Evolutionary conservation across 352 stramenopile genomes (phyloP), one percentile per base, ranked within the genome.

Genomic region (Phytophthora sp.): DNA sequence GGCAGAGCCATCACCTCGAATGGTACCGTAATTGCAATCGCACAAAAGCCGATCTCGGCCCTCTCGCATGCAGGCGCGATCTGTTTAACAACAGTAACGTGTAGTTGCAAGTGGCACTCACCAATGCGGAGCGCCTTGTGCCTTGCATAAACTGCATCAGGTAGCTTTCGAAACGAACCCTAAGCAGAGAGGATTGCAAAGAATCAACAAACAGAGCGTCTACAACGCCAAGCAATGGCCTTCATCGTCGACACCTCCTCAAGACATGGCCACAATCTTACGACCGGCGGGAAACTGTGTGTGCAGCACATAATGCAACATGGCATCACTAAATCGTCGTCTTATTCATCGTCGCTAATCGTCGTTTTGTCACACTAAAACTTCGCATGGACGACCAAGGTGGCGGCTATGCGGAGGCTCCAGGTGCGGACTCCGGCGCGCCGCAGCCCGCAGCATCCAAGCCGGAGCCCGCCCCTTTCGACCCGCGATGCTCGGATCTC

Each of bases 261-360:
- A n/a, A n/a, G n/a, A 42, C 18, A 61, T 61, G 54, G 54, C 9
- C 33, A 20, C 44, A 51, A 52, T 26, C 20, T 69, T 63, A 53
- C 52, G 61, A 69, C 53, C 61, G 35, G 24, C 61, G 52, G 36
- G 53, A 69, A 51, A 27, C 36, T 20, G n/a, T n/a, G n/a, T 56
- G 11, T 3, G 21, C 23, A 21, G 2, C 1, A 47, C 46, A 66
- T 66, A 15, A 7, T 16, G 7, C 7, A 23, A 16, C 15, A 23
- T 23, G 45, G 35, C 26, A 27, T 61, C 41, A 51, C 51, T 68
- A 68, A 68, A 63, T 68, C 52, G 52, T 52, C 2, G 52, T 58
- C 51, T 63, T 67, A 63, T 53, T 61, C 58, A n/a, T n/a, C n/a
- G n/a, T n/a, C n/a, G 44, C 57, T 56, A 68, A 50, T 67, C 59